Evolutionary conservation across 2,329 filamentous ascomycete genomes (phyloP), one percentile per base, ranked within the genome.

Genomic region (Aspergillus cejpii): DNA sequence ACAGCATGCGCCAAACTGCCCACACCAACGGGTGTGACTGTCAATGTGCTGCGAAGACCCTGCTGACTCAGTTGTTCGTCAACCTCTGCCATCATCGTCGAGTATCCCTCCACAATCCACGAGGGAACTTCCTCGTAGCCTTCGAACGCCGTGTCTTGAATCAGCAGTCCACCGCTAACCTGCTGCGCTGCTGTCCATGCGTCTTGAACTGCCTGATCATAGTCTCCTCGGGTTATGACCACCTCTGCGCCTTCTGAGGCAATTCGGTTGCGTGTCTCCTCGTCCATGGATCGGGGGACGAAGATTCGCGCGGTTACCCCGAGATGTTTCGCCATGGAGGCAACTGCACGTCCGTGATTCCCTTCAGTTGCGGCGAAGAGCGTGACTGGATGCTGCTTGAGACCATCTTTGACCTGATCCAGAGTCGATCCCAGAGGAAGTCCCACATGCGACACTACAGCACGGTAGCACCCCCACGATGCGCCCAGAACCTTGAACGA

Each of bases 401-500:
- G 61, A 1, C 59, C 57, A 0, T 52, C 37, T 2, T 67, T 66
- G 1, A 83, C 53, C 0, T 72, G 63, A 0, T 71, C 64, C 0
- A 83, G 56, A 2, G 66, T 59, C 0, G 72, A 60, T 1, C 69
- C 67, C 0, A 69, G 50, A 0, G 72, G 62, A 0, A 80, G 62
- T 1, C 59, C 62, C 0, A 81, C 62, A 6, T 66, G 61, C 1
- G 66, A 57, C 0, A 68, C 59, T 5, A 87, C 57, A 11, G 81
- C 78, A 5, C 77, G 74, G 54, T 79, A 83, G 2, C 78, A 74
- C 0, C 78, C 84, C 84, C 84, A 91, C 0, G 83, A 85, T 1
- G 86, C 85, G 15, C 86, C 87, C 0, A 90, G 75, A 36, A 90
- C 85, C 64, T 92, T 92, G 72, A 90, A 91, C 0, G 85, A 77